Conservation (phyloP, 2,329 filamentous ascomycete species). For the Neofusicoccum kwambonambiense region DNA sequence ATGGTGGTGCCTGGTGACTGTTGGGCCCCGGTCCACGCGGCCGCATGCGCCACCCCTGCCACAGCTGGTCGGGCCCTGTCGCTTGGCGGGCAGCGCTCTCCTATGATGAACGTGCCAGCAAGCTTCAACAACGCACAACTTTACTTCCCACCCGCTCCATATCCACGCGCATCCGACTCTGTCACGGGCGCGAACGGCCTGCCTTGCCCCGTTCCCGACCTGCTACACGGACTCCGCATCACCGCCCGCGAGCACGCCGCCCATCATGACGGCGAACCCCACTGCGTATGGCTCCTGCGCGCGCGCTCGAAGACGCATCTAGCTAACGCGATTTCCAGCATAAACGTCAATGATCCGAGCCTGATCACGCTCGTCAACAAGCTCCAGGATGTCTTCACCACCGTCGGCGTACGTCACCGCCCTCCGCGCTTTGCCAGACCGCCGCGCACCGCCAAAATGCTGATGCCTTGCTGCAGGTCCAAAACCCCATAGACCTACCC, state of each 20-base stretch:
- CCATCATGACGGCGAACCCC: slow-evolving; percentile 41
- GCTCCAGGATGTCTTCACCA: slow-evolving; percentile 98
- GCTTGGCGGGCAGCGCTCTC: slow-evolving; percentile 16
- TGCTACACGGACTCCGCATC: neutral
- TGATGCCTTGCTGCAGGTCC: slow-evolving; percentile 60
- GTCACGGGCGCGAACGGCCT: slow-evolving; percentile 5
- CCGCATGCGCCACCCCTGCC: slow-evolving; percentile 9
- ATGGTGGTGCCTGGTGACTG: slow-evolving; percentile 7
- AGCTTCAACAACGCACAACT: slow-evolving; percentile 18
- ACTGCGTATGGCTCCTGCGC: slow-evolving; percentile 33
- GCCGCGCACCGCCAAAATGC: slow-evolving; percentile 22
- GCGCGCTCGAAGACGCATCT: neutral
- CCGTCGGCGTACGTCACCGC: slow-evolving; percentile 68
- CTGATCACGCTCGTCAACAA: slow-evolving; percentile 91
- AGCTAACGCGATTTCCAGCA: slow-evolving; percentile 45
- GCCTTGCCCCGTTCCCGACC: neutral
- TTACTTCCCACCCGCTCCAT: neutral
- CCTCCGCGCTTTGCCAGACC: slow-evolving; percentile 13
- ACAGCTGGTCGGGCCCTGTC: slow-evolving; percentile 13
- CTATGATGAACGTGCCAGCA: slow-evolving; percentile 16
- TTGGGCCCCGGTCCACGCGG: slow-evolving; percentile 3
- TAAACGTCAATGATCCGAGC: slow-evolving; percentile 69
- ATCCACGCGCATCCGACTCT: slow-evolving; percentile 4
- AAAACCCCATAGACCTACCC: slow-evolving; percentile 98
- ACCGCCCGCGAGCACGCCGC: slow-evolving; percentile 21